phyloP scores from a whole-genome alignment of 2,329 filamentous ascomycete species.

The Trichoderma citrinoviride region DNA sequence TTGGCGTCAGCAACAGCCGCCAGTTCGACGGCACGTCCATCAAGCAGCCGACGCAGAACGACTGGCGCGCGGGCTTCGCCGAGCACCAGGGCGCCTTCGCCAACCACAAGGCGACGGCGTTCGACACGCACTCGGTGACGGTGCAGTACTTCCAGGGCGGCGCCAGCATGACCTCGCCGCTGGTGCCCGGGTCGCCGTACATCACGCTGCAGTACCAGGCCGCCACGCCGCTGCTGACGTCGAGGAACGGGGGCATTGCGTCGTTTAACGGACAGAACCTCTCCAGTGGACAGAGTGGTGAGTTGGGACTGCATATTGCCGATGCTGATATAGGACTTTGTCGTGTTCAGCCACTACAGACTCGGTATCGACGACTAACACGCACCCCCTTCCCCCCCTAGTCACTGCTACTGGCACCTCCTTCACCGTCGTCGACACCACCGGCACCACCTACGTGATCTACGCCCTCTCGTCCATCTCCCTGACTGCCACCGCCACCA shows the following conservation, averaged over 20 bases:
- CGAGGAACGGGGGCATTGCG: conserved; percentile 25
- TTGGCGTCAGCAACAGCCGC: conserved; percentile 27
- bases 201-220: conserved; percentile 27
- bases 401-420: conserved; percentile 25
- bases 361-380: neutral
- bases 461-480: conserved; percentile 28
- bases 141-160: conserved; percentile 28
- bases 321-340: too few relatives aligned
- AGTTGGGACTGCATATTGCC: neutral
- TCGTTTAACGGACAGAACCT: conserved; percentile 27
- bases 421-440: conserved; percentile 28
- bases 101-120: conserved; percentile 29
- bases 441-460: conserved; percentile 26
- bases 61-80: conserved; percentile 28
- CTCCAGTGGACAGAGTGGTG: conserved; percentile 24
- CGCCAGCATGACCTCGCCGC: conserved; percentile 25
- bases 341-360: too few relatives aligned
- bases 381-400: neutral
- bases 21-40: conserved; percentile 29
- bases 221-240: conserved; percentile 26
- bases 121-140: conserved; percentile 27
- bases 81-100: conserved; percentile 28
- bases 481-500: conserved; percentile 25
- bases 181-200: conserved; percentile 28
- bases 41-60: conserved; percentile 27